Conservation (phyloP, 495 filamentous ascomycete genomes). For the Neurospora tetrasperma region DNA sequence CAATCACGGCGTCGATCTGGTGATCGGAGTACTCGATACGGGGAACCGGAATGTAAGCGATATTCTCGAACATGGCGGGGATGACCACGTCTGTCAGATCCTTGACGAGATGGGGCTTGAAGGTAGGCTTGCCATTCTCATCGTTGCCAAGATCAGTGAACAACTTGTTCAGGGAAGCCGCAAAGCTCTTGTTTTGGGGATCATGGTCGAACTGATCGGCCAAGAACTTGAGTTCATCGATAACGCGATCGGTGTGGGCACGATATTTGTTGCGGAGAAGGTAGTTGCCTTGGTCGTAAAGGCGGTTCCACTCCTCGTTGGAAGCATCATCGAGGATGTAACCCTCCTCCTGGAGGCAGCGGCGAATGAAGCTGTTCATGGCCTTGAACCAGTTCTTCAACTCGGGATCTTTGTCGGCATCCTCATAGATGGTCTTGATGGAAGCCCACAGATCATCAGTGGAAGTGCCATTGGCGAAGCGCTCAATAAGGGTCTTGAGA, state of each 20-base stretch:
- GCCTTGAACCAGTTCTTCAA: conserved; percentile 83
- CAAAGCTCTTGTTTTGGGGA: conserved; percentile 72
- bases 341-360: conserved; percentile 77
- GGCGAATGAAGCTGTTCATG: conserved; percentile 66
- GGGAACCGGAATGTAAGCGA: conserved; percentile 88
- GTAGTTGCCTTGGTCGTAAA: conserved; percentile 82
- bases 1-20: conserved; percentile 76
- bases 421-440: conserved; percentile 78
- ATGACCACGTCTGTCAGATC: conserved; percentile 82
- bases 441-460: conserved; percentile 75
- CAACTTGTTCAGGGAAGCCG: conserved; percentile 63
- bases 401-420: conserved; percentile 82
- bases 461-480: conserved; percentile 92
- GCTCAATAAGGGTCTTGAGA: conserved; percentile 81
- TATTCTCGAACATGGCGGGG: conserved; percentile 72
- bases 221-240: conserved; percentile 85
- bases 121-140: conserved; percentile 68
- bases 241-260: conserved; percentile 73
- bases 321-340: conserved; percentile 79
- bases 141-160: conserved; percentile 77
- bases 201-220: conserved; percentile 83
- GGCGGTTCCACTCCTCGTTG: conserved; percentile 70
- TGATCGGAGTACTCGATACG: conserved; percentile 87
- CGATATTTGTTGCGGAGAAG: conserved; percentile 84
- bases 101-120: conserved; percentile 87